Evolutionary conservation across 495 filamentous ascomycete species (phyloP).

Genomic region (Evernia prunastri): DNA sequence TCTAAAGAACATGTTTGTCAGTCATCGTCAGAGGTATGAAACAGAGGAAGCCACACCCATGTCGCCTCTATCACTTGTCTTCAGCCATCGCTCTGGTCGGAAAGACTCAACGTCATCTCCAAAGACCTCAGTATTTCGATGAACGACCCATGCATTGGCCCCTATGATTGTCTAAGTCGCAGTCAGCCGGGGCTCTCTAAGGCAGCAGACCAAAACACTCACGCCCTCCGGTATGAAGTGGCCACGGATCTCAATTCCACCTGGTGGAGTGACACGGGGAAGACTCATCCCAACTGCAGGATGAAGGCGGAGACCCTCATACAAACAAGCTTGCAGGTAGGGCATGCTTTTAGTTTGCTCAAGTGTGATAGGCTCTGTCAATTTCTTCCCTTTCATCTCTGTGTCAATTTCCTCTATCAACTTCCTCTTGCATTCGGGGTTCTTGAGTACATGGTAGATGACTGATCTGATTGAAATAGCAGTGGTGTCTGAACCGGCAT

Average conservation of each 20-base stretch:
- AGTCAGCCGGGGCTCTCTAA: neutral
- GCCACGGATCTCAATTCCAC: constrained; percentile 32
- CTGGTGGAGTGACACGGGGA: constrained; percentile 39
- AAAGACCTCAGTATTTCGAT: constrained; percentile 50
- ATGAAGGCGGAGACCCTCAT: constrained; percentile 57
- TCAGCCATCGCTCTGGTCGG: constrained; percentile 55
- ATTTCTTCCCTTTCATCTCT: constrained; percentile 38
- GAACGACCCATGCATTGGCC: constrained; percentile 54
- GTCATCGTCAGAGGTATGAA: neutral
- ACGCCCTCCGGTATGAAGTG: constrained; percentile 45
- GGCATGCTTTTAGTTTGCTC: constrained; percentile 50
- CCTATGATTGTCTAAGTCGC: constrained; percentile 48
- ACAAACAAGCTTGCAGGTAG: constrained; percentile 60
- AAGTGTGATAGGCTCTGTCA: constrained; percentile 46
- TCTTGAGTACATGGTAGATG: constrained; percentile 59
- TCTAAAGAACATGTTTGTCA: constrained; percentile 35
- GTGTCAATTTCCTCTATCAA: constrained; percentile 50
- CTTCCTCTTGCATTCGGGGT: constrained; percentile 38
- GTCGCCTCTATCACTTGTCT: constrained; percentile 15
- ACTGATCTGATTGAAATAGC: constrained; percentile 55
- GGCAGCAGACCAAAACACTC: neutral
- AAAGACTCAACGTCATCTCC: constrained; percentile 52
- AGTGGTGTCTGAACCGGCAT: constrained; percentile 47
- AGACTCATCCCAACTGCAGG: constrained; percentile 54
- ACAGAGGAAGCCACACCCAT: constrained; percentile 4